Evolutionary conservation across 2,329 filamentous ascomycete species (phyloP), one percentile per base, ranked within the genome.

Genomic region (Arachnopeziza araneosa): DNA sequence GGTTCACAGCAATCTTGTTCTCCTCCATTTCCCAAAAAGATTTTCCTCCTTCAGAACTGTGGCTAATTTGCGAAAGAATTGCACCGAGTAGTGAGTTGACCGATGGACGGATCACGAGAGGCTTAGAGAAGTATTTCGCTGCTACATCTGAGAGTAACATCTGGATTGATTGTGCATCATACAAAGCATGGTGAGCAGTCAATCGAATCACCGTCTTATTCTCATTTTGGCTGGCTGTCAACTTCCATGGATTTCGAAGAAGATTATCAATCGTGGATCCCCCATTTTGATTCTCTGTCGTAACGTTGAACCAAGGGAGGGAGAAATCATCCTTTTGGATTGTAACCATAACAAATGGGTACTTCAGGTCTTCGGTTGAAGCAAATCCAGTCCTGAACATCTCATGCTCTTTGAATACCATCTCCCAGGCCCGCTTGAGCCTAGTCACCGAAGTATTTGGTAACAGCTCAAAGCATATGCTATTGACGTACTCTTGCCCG

Each of bases 301-400:
- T 21, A 48, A 68, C 68, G n/a, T 69, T 65, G 23, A 68, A 64
- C 77, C 77, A 80, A 10, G 79, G 79, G 1, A 81, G 52, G 0
- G 65, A 52, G 8, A 71, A 64, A 1, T 68, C 64, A 1, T 69
- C 62, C 10, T 73, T 62, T 0, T 68, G 66, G 67, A 88, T 86
- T 14, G 87, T 83, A 1, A 95, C 69, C 90, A 96, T 96, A 1
- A 84, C 86, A 70, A 91, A 96, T 0, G 89, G 80, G 61, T 78
- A 75, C 5, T 83, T 76, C 0, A 76, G 66, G 65, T 89, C 81
- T 24, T 87, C 81, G 2, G 89, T 76, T 1, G 85, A 75, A 1
- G 82, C 71, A 67, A 96, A 93, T 0, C 89, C 89, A 7, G 87
- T 89, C 23, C 91, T 83, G 6, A 98, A 78, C 72, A 96, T 92